Percentiles rank a stretch among this genome's conserved stretches.
These are phyloP conservation scores for Xylariales sp. DNA, from an alignment of 2,329 filamentous ascomycete genomes.

Conservation along the genomic window DNA sequence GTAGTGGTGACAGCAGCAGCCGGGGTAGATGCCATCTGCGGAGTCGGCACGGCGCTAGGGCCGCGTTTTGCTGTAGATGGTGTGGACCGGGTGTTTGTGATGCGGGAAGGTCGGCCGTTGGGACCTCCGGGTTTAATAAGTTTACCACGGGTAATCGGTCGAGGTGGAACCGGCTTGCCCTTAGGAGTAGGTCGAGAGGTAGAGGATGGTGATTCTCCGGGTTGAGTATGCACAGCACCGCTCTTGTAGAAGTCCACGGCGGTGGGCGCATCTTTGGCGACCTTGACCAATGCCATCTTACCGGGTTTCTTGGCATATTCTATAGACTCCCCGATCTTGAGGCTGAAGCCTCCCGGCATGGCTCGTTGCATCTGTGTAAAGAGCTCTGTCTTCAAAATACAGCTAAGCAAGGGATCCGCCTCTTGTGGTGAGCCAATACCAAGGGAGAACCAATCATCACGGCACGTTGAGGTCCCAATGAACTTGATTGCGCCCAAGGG, in stretches of 20 bases:
- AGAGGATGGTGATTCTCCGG: constrained; percentile 79
- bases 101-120: constrained; percentile 71
- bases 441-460: constrained; percentile 96
- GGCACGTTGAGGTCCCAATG: constrained; percentile 72
- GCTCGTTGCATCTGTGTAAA: constrained; percentile 84
- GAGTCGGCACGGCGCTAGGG: constrained; percentile 19
- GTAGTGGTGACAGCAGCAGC: constrained; percentile 27
- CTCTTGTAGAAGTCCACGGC: constrained; percentile 90
- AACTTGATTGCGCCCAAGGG: constrained; percentile 86
- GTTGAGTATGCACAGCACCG: constrained; percentile 79
- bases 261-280: constrained; percentile 77
- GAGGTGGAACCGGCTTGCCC: constrained; percentile 77
- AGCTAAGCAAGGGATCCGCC: constrained; percentile 88
- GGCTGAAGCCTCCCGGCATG: constrained; percentile 73
- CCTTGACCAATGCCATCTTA: constrained; percentile 85
- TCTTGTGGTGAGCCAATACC: constrained; percentile 88
- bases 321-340: constrained; percentile 80
- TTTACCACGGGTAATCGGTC: constrained; percentile 90
- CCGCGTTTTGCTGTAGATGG: constrained; percentile 17
- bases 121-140: constrained; percentile 89
- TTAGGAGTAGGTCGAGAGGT: constrained; percentile 81
- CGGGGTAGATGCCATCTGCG: constrained; percentile 20
- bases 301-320: constrained; percentile 98
- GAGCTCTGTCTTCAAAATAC: constrained; percentile 93
- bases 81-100: constrained; percentile 46